These are phyloP conservation scores for Cytospora schulzeri DNA, from an alignment of 2,329 filamentous ascomycete genomes.

Conservation along the genomic window DNA sequence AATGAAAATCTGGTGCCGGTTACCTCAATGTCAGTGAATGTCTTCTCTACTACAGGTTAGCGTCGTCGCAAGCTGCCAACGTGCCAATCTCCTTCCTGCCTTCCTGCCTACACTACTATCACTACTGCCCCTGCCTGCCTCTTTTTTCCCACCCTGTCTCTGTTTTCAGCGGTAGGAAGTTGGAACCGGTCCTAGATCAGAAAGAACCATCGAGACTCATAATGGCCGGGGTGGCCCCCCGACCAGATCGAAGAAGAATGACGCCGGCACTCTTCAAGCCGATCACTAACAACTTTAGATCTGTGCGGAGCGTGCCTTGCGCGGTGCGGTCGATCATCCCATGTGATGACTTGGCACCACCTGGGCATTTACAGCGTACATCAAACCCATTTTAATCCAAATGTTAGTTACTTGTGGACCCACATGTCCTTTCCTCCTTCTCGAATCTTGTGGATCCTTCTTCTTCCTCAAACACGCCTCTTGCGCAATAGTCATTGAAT, in stretches of 20 bases:
- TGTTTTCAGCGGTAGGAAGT: background rate
- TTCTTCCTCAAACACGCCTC: background rate
- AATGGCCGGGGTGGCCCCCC: background rate
- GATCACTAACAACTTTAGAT: background rate
- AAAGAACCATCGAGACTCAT: background rate
- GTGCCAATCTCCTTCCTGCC: background rate
- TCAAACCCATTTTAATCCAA: no score
- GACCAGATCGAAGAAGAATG: slow-evolving; percentile 21
- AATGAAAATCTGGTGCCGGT: slow-evolving; percentile 16
- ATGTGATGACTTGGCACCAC: background rate
- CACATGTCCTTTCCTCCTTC: background rate
- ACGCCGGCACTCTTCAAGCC: slow-evolving; percentile 3
- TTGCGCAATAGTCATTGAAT: background rate
- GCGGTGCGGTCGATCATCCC: background rate
- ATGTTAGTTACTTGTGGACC: background rate
- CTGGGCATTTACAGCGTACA: no score
- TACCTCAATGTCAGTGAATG: background rate
- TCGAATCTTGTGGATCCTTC: background rate
- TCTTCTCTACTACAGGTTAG: slow-evolving; percentile 2
- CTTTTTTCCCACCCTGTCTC: background rate
- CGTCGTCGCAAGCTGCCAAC: background rate
- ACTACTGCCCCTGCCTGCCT: no score
- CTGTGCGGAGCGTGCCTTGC: background rate
- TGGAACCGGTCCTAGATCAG: background rate
- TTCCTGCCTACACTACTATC: background rate